Evolutionary conservation across 176 grass and related monocot species (phyloP).

Genomic region (Oryza coarctata): DNA sequence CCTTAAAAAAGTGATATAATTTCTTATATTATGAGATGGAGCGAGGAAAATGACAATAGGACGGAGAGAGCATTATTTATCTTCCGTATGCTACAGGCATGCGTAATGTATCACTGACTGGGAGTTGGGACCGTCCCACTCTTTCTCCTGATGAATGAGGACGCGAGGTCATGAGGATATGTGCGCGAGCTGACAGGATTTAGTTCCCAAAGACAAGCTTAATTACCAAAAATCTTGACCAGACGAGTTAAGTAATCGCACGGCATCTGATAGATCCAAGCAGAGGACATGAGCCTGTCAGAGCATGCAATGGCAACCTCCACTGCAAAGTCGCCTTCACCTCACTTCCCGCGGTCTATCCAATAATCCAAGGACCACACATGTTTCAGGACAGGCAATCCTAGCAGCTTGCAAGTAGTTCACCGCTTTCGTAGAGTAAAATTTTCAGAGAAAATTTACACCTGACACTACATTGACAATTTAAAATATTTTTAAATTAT

Average conservation of each 20-base stretch:
- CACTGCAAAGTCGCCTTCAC: conserved; percentile 28
- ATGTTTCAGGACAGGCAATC: neutral
- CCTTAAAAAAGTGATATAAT: too few species aligned
- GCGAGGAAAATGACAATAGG: too few species aligned
- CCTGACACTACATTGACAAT: too few species aligned
- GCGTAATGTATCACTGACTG: neutral
- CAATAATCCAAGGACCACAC: neutral
- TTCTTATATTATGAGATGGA: too few species aligned
- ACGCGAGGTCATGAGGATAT: too few species aligned
- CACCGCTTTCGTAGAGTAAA: neutral
- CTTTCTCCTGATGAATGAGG: too few species aligned
- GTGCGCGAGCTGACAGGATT: neutral
- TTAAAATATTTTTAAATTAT: too few species aligned
- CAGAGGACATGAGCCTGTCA: neutral
- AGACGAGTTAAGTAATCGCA: neutral
- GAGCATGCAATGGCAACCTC: neutral
- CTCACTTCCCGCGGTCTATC: conserved; percentile 9
- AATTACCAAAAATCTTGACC: too few species aligned
- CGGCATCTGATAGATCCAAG: conserved; percentile 22
- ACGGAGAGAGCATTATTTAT: too few species aligned
- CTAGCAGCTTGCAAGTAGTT: neutral
- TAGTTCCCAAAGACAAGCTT: neutral
- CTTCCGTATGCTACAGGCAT: neutral
- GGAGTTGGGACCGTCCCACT: too few species aligned
- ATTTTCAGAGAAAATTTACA: too few species aligned